Evolutionary conservation across 1,284 basidiomycete species (phyloP).

Genomic region (Cystobasidium pallidum): DNA sequence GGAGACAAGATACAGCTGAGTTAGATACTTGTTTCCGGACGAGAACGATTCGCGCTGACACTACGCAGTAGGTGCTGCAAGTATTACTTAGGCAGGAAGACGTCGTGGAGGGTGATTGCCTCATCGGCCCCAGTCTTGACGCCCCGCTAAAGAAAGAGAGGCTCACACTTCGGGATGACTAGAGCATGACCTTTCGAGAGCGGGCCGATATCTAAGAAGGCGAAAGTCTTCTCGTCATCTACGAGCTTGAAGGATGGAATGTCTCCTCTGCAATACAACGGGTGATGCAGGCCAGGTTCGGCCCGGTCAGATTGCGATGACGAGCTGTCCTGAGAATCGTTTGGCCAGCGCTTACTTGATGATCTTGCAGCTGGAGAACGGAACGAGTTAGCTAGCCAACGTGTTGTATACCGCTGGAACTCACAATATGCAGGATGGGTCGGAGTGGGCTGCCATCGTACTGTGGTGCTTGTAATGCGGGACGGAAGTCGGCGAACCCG

Average conservation of each 20-base stretch:
- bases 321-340: too few relatives aligned
- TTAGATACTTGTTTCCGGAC: background rate
- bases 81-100: too few relatives aligned
- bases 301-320: constrained; percentile 26
- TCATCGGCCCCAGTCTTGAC: too few relatives aligned
- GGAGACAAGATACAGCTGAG: constrained; percentile 6
- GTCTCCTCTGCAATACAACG: constrained; percentile 42
- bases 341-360: constrained; percentile 53
- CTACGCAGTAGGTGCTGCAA: too few relatives aligned
- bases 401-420: background rate
- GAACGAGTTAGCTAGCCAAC: background rate
- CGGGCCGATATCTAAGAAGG: constrained; percentile 58
- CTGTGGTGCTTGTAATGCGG: constrained; percentile 11
- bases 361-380: constrained; percentile 57
- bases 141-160: too few relatives aligned
- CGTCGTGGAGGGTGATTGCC: too few relatives aligned
- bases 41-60: too few relatives aligned
- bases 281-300: constrained; percentile 51
- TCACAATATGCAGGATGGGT: constrained; percentile 40
- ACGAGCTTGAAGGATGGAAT: constrained; percentile 58
- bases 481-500: background rate
- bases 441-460: constrained; percentile 29
- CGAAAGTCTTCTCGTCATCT: constrained; percentile 56
- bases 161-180: constrained; percentile 58
- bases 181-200: constrained; percentile 57